These are phyloP conservation scores for Vitis cinerea DNA, from an alignment of 164 flowering plant genomes.

Conservation along the genomic window DNA sequence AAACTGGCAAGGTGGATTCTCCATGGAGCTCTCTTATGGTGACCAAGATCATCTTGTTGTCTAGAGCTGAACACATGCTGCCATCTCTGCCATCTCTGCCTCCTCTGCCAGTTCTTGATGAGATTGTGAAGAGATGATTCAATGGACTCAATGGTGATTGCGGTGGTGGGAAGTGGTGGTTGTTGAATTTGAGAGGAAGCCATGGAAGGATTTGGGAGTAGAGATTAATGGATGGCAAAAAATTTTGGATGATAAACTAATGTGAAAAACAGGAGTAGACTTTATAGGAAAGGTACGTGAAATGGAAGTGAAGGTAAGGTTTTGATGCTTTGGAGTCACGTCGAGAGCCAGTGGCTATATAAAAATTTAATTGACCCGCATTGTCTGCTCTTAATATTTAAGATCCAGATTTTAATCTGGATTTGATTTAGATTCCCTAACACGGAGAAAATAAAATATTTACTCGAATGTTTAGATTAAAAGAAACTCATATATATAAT, in stretches of 20 bases:
- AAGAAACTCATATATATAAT: too few relatives aligned
- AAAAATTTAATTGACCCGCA: too few relatives aligned
- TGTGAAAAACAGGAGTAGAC: background rate
- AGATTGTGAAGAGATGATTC: conserved; percentile 41
- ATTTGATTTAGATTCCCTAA: too few relatives aligned
- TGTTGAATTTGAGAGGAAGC: conserved; percentile 10
- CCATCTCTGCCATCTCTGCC: conserved; percentile 44
- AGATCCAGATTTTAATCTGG: too few relatives aligned
- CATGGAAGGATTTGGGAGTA: conserved; percentile 13
- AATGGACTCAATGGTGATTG: conserved; percentile 19
- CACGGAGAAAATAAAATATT: too few relatives aligned
- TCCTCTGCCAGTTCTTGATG: conserved; percentile 30
- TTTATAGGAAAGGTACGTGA: conserved; percentile 10
- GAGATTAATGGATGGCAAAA: background rate
- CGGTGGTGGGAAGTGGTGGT: conserved; percentile 1
- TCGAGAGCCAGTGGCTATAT: background rate
- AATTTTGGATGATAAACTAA: background rate
- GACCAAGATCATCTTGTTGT: conserved; percentile 1
- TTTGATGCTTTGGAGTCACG: conserved; percentile 18
- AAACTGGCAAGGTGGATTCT: conserved; percentile 37
- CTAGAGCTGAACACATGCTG: conserved; percentile 11
- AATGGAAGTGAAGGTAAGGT: conserved; percentile 9
- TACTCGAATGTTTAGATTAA: too few relatives aligned
- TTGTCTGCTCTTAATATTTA: too few relatives aligned
- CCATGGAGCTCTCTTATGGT: conserved; percentile 36